phyloP scores from a whole-genome alignment of 116 monocot species.

The Cymodocea nodosa region DNA sequence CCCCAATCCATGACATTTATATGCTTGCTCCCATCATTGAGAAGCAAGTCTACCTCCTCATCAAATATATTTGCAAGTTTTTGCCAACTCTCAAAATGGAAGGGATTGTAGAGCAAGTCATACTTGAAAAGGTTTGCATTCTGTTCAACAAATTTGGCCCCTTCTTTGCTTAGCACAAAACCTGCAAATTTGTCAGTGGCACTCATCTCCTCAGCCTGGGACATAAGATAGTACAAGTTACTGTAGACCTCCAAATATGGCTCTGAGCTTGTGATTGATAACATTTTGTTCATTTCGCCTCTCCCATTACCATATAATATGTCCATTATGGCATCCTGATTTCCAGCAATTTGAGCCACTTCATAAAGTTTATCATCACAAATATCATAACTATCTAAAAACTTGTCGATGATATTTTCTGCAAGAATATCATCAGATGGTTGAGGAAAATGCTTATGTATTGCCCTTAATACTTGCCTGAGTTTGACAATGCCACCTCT shows the following conservation, averaged over 20 bases:
- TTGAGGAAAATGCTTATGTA: conserved; percentile 89
- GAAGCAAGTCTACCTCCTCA: conserved; percentile 95
- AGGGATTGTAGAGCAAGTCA: conserved; percentile 88
- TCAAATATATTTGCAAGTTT: conserved; percentile 99
- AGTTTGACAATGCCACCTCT: conserved; percentile 90
- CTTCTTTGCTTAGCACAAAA: conserved; percentile 95
- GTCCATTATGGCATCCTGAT: conserved; percentile 36
- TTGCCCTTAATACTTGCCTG: conserved; percentile 79
- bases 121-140: conserved; percentile 87
- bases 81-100: conserved; percentile 98
- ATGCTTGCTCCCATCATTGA: conserved; percentile 98
- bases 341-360: conserved; percentile 33
- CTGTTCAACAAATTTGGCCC: conserved; percentile 87
- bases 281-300: conserved; percentile 21
- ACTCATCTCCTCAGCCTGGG: conserved; percentile 90
- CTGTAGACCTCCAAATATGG: conserved; percentile 83
- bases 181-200: conserved; percentile 90
- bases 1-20: conserved; percentile 75
- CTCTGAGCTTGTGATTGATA: conserved; percentile 24
- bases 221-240: conserved; percentile 81
- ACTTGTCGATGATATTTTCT: conserved; percentile 52
- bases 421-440: conserved; percentile 70
- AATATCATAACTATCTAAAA: conserved; percentile 66
- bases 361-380: conserved; percentile 64
- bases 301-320: conserved; percentile 41